These are phyloP conservation scores for Trichosanthes cucumerina DNA, from an alignment of 306 rosid species.

Conservation along the genomic window DNA sequence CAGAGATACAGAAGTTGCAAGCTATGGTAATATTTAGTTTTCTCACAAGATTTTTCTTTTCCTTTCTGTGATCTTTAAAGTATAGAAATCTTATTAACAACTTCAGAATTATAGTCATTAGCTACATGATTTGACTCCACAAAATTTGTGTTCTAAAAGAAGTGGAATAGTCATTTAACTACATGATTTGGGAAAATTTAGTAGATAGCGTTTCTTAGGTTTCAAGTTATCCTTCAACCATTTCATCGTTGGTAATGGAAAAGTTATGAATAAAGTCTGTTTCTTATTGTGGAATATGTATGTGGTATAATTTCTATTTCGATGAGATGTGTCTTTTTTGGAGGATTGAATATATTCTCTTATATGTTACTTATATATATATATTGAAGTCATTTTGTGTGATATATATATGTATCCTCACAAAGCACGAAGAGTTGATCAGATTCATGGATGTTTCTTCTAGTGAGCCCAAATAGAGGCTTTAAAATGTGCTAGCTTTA, in stretches of 20 bases:
- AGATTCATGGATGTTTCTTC: too few species aligned
- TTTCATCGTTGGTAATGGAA: neutral
- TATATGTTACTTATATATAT: too few species aligned
- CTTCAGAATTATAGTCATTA: neutral
- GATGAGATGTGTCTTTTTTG: neutral
- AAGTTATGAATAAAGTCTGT: neutral
- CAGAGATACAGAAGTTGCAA: constrained; percentile 56
- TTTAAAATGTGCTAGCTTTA: neutral
- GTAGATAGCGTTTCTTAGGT: neutral
- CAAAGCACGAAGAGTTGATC: neutral
- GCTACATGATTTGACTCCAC: neutral
- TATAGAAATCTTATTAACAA: neutral
- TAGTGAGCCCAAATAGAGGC: neutral
- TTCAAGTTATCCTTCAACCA: neutral
- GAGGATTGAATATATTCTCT: neutral
- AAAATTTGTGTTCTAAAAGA: neutral
- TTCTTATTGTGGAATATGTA: neutral
- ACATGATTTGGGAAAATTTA: neutral
- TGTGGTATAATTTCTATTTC: neutral
- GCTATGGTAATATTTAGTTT: constrained; percentile 41
- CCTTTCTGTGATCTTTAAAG: neutral
- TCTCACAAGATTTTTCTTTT: neutral
- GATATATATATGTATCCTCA: neutral
- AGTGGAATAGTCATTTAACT: neutral
- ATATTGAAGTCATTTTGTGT: neutral